Base-by-base conservation (phyloP, 179 eudicot species). In the Vitellaria paradoxa region DNA sequence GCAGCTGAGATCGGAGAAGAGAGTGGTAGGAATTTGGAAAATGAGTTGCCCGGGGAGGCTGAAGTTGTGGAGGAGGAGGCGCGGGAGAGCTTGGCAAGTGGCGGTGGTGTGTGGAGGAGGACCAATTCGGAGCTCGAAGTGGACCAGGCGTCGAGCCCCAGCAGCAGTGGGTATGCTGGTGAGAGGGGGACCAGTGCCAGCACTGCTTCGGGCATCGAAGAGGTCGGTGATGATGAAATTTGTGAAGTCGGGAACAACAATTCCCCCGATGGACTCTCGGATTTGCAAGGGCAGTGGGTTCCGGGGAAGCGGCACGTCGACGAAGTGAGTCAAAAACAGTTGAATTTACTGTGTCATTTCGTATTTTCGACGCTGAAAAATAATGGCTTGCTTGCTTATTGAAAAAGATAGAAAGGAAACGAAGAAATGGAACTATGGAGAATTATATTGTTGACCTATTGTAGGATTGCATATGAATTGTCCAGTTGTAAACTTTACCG, bases 131-230 rank as follows among this genome's bases (percentile, higher is more conserved):
- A 93, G 86, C 80, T 69, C 7, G 87, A 87, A 60, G 84, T 20
- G 77, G 94, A 89, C 52, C 84, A 59, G 37, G 80, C 80, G 11
- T 62, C 74, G 69, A 92, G 96, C 76, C 97, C 97, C 14, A 87
- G 90, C 75, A 93, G 96, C 75, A 92, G 98, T 62, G 98, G 98
- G 0, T 94, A 94, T 72, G 97, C 92, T 0, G 98, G 97, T 15
- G 98, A 88, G 85, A 87, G 91, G 64, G 98, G 96, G 40, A 90
- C 83, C 56, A 80, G 84, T 52, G 84, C 78, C 7, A 81, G 86
- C 26, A 86, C 87, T 79, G 89, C 70, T 8, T 80, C 83, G 46
- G 92, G 86, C 42, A 81, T 81, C 49, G 93, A 86, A 49, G 97
- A 80, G 75, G 74, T 83, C 65, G 81, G 76, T 42, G 81, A 75